These are phyloP conservation scores for Aspergillus proliferans DNA, from an alignment of 2,329 filamentous ascomycete species.

Conservation along the genomic window DNA sequence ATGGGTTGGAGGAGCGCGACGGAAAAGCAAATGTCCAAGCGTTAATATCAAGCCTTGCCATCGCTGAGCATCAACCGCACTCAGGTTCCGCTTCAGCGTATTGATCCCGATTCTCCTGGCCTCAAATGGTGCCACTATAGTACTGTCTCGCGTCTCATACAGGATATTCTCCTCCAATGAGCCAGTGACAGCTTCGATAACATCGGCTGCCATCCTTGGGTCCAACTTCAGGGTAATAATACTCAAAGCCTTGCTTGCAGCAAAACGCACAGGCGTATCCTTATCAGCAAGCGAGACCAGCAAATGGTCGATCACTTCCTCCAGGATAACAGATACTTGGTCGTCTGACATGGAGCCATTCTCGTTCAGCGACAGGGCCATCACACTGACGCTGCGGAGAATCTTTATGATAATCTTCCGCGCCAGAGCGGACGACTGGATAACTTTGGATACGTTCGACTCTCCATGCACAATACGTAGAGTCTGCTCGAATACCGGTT, in stretches of 20 bases:
- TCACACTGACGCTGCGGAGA: constrained; percentile 65
- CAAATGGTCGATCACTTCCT: constrained; percentile 75
- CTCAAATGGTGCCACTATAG: constrained; percentile 32
- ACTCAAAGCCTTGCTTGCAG: constrained; percentile 87
- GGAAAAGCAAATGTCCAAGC: constrained; percentile 77
- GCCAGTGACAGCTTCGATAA: constrained; percentile 79
- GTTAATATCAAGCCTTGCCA: constrained; percentile 94
- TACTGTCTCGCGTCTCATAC: constrained; percentile 43
- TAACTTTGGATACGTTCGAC: constrained; percentile 44
- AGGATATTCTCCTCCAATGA: constrained; percentile 58
- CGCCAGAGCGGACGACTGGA: constrained; percentile 69
- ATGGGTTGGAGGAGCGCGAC: constrained; percentile 66
- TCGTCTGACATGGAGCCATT: constrained; percentile 23
- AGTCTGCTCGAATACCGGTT: constrained; percentile 59
- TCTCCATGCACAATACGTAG: constrained; percentile 53
- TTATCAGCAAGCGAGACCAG: constrained; percentile 74
- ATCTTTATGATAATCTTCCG: constrained; percentile 81
- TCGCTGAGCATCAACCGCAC: constrained; percentile 69
- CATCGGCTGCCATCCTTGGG: constrained; percentile 72
- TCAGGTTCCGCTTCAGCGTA: constrained; percentile 52
- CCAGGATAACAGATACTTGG: constrained; percentile 53
- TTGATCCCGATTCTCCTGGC: constrained; percentile 27
- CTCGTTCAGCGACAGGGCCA: constrained; percentile 53
- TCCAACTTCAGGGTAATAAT: constrained; percentile 76
- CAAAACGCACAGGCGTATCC: constrained; percentile 83